These are phyloP conservation scores for Penicillium robsamsonii DNA, from an alignment of 495 filamentous ascomycete genomes.

Conservation along the genomic window DNA sequence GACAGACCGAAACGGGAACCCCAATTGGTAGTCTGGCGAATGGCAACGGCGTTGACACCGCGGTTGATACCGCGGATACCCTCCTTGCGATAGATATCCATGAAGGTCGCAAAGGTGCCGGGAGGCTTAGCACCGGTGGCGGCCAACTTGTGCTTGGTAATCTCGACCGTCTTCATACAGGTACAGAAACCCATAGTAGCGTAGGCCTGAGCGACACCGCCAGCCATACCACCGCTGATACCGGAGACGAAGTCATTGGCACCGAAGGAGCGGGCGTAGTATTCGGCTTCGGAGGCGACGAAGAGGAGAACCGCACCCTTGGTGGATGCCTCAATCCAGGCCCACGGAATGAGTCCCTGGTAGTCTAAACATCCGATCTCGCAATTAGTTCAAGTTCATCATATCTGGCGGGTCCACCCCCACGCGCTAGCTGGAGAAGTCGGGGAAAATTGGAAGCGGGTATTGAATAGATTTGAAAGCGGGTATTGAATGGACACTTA, in stretches of 20 bases:
- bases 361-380: conserved; percentile 63
- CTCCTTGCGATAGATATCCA: conserved; percentile 93
- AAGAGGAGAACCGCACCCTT: conserved; percentile 99
- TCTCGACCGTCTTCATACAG: conserved; percentile 99
- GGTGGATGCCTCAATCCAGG: conserved; percentile 99
- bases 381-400: conserved; percentile 15
- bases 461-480: conserved; percentile 5
- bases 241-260: conserved; percentile 82
- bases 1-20: conserved; percentile 92
- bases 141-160: conserved; percentile 95
- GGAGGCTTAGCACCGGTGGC: conserved; percentile 77
- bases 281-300: conserved; percentile 97
- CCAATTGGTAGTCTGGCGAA: conserved; percentile 99
- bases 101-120: conserved; percentile 89
- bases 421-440: conserved; percentile 24
- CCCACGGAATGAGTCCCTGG: conserved; percentile 99
- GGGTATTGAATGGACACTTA: conserved; percentile 51
- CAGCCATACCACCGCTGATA: conserved; percentile 87
- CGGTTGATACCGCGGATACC: conserved; percentile 96
- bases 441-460: conserved; percentile 21
- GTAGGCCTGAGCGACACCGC: conserved; percentile 96
- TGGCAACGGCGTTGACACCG: conserved; percentile 97
- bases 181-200: conserved; percentile 99
- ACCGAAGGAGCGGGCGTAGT: conserved; percentile 76
- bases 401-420: conserved; percentile 6